phyloP scores from a whole-genome alignment of 2,329 filamentous ascomycete species.

The Pestalotiopsis sp. region DNA sequence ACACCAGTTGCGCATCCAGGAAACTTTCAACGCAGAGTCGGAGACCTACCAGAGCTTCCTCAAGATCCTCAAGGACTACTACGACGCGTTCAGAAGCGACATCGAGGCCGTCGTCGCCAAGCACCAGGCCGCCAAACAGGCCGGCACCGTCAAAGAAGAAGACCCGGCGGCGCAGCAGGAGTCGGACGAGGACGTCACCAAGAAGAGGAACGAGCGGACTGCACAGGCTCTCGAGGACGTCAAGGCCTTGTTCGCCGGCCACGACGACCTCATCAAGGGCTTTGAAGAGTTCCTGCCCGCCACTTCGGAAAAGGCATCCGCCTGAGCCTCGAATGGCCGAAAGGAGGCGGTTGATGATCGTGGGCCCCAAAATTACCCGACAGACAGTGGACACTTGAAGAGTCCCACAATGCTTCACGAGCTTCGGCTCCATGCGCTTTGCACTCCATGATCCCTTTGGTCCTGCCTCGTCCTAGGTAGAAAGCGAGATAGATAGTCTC shows the following conservation, averaged over 20 bases:
- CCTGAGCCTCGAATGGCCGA: background rate
- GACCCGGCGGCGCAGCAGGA: background rate
- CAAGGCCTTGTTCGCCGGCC: constrained; percentile 7
- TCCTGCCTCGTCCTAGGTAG: no score
- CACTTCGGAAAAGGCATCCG: background rate
- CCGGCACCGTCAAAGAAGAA: background rate
- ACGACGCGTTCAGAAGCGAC: constrained; percentile 8
- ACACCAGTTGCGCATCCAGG: background rate
- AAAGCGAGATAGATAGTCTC: no score
- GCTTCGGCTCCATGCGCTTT: no score
- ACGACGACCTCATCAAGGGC: constrained; percentile 10
- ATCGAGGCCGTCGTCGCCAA: constrained; percentile 12
- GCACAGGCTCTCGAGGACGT: constrained; percentile 6
- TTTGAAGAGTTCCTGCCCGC: constrained; percentile 10
- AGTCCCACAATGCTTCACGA: no score
- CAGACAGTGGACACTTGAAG: no score
- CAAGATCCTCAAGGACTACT: constrained; percentile 6
- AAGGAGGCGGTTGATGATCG: background rate
- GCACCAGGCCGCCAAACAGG: constrained; percentile 4
- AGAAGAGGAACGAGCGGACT: constrained; percentile 6
- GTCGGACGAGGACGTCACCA: constrained; percentile 2
- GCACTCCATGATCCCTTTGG: no score
- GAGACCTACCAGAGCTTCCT: constrained; percentile 10
- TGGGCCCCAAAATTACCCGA: background rate
- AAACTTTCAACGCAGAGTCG: constrained; percentile 4